Evolutionary conservation across 2,329 filamentous ascomycete genomes (phyloP).

Genomic region (Juglanconis oblonga): DNA sequence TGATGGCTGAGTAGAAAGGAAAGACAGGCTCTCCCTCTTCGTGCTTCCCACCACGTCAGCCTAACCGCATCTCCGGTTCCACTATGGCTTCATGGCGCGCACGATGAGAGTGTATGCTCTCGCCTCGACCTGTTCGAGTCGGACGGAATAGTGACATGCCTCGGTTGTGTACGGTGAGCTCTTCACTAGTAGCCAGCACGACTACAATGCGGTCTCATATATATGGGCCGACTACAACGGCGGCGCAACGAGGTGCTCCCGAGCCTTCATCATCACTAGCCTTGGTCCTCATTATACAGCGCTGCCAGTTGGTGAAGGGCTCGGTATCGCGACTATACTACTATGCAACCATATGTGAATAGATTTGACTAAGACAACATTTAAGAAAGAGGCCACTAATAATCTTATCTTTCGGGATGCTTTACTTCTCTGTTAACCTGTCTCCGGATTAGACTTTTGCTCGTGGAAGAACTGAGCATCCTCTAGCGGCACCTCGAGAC

Average conservation of each 20-base stretch:
- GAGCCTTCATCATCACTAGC: neutral
- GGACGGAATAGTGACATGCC: neutral
- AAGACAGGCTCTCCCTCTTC: neutral
- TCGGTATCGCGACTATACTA: no score
- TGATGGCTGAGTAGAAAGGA: no score
- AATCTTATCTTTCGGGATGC: neutral
- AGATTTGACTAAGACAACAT: neutral
- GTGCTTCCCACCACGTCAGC: neutral
- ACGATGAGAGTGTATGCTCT: neutral
- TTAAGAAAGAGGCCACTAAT: neutral
- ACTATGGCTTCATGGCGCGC: neutral
- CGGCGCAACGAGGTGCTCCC: neutral
- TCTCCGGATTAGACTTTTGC: no score
- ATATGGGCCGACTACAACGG: neutral
- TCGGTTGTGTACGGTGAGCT: neutral
- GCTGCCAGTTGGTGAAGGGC: neutral
- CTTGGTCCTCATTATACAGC: neutral
- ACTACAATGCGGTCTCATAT: neutral
- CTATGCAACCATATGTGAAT: neutral
- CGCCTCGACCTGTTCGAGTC: neutral
- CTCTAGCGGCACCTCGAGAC: no score
- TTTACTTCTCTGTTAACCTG: no score
- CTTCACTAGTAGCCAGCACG: neutral
- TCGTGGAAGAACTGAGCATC: no score
- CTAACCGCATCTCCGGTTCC: neutral